Base-by-base conservation (phyloP, 1,284 basidiomycete genomes). In the Cystobasidiaceae sp. region DNA sequence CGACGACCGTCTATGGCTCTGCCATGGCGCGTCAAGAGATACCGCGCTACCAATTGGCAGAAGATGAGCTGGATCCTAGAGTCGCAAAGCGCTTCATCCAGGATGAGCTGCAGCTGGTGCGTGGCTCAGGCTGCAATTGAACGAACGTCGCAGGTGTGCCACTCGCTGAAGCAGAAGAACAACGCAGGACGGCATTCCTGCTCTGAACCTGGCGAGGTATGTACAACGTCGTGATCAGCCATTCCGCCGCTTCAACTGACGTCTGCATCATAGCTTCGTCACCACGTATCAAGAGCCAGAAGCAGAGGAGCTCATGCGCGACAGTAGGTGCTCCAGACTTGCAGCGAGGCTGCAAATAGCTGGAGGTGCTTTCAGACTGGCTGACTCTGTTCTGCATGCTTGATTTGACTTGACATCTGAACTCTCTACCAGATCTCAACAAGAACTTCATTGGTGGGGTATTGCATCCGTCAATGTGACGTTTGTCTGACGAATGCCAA, bases 381-480 rank as follows among this genome's bases (percentile, higher is more conserved):
- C 41, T 49, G 15, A 34, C 9, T 9, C 32, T 30, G 21, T 44
- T 23, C 37, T 34, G 39, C 28, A 52, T 56, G 27, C 17, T 6
- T 11, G 28, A 32, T 17, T 19, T 13, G n/a, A 28, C 4, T 7
- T 25, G 9, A 44, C 6, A 41, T 3, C 13, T 23, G 28, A 25
- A 21, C 25, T 15, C 28, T 2, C 11, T 30, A 21, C 23, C 37
- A 44, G 66, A 68, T 50, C 63, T 73, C 45, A 59, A 58, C 60
- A 71, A 69, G 69, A 76, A 77, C 70, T 75, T 74, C 51, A 76
- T 77, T 44, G 75, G 76, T 70, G 56, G 60, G 49, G 19, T 17
- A 27, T 37, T 34, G 48, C 57, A 19, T 23, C 39, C n/a, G 9
- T 21, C 15, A 13, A 13, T 50, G 13, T 48, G 37, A 2, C 28